Percentiles rank a stretch among this genome's conserved stretches.
Evolutionary conservation across 2,329 filamentous ascomycete species (phyloP).

Genomic region (Apiospora sp.): DNA sequence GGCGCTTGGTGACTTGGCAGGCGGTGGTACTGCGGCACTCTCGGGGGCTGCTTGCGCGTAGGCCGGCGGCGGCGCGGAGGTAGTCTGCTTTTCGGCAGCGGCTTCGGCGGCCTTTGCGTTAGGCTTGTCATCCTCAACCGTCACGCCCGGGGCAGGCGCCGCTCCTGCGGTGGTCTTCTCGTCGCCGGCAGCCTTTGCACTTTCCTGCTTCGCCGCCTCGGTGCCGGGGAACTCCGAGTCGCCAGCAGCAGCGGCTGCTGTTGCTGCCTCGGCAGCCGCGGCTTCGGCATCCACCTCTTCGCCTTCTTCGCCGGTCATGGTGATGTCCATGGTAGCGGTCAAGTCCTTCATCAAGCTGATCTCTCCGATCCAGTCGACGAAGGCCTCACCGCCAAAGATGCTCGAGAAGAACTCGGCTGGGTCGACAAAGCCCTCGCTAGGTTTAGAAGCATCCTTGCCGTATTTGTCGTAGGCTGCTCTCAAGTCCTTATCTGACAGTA

Average conservation of each 20-base stretch:
- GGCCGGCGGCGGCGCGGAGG: slow-evolving; percentile 45
- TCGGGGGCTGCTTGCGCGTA: slow-evolving; percentile 54
- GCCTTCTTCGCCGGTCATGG: slow-evolving; percentile 78
- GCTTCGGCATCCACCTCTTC: slow-evolving; percentile 56
- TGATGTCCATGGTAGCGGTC: slow-evolving; percentile 98
- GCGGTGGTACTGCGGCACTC: slow-evolving; percentile 31
- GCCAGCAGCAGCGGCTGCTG: slow-evolving; percentile 50
- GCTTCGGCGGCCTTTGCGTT: slow-evolving; percentile 37
- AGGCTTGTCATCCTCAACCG: slow-evolving; percentile 43
- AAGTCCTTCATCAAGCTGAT: slow-evolving; percentile 99
- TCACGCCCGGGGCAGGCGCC: slow-evolving; percentile 38
- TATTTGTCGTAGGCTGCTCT: slow-evolving; percentile 95
- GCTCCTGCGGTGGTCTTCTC: slow-evolving; percentile 37
- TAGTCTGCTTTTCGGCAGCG: slow-evolving; percentile 38
- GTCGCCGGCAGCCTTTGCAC: slow-evolving; percentile 51
- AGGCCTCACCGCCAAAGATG: slow-evolving; percentile 97
- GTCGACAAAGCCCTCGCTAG: slow-evolving; percentile 91
- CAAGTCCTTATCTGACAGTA: slow-evolving; percentile 86
- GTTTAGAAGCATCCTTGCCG: slow-evolving; percentile 94
- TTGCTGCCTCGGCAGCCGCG: slow-evolving; percentile 42
- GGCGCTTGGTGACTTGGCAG: slow-evolving; percentile 38
- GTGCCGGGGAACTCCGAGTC: slow-evolving; percentile 65
- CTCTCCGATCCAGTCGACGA: slow-evolving; percentile 96
- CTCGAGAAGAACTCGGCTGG: slow-evolving; percentile 97
- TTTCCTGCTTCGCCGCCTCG: slow-evolving; percentile 64